Evolutionary conservation across 192 early-diverging fungal genomes (phyloP), one percentile per base, ranked within the genome.

Genomic region (Linderina pennispora): DNA sequence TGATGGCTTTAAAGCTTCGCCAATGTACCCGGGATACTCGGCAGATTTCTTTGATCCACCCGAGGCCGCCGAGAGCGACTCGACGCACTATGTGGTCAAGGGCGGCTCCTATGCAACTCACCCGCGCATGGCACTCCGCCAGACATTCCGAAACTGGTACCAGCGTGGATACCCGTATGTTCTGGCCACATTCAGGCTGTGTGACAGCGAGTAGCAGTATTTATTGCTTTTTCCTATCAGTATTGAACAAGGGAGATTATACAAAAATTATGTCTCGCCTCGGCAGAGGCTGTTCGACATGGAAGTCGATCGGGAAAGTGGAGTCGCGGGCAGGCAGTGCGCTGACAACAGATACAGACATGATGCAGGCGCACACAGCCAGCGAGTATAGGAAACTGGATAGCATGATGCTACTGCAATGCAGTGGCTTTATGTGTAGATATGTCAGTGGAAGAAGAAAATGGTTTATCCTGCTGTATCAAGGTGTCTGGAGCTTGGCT

Each of bases 51-150:
- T 95, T 56, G 90, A 97, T 51, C 81, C 67, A 19, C 48, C 50
- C n/a, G 36, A 39, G 17, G 38, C 31, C 2, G 10, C 15, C 8
- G 43, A 40, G 21, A 19, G n/a, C 6, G 50, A 62, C 36, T 56
- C 58, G 2, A 86, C 89, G 44, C 91, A 97, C 64, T 71, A 78
- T 50, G 79, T 90, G 1, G 74, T 97, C 13, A 49, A 92, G 21
- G 94, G 94, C 36, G 94, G 59, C 0, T 82, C 80, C 2, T 97
- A 89, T 84, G 90, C 89, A 8, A 97, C 94, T 0, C 83, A 87
- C 40, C 87, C 88, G 8, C 37, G 81, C 7, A 77, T 94, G 11
- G 82, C 82, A 6, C 67, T 67, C 17, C 50, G 94, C 15, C 49
- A 63, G 37, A 79, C 82, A 5, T 91, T 93, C 64, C 52, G 87